Evolutionary conservation across 768 basidiomycete genomes (phyloP), one percentile per base, ranked within the genome.

Genomic region (Boletellus emodensis): DNA sequence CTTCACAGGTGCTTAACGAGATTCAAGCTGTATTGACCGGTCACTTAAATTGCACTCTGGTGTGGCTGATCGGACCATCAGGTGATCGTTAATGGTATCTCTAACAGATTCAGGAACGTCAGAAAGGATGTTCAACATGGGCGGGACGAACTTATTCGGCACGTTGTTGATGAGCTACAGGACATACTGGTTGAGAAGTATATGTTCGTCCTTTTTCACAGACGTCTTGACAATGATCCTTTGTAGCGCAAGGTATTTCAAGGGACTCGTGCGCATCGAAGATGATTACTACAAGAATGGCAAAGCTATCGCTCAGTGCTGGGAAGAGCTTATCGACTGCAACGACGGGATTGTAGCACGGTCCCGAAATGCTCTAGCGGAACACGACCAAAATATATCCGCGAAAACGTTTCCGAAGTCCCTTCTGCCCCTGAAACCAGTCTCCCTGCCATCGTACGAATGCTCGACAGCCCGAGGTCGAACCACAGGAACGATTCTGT

Each of bases 221-320:
- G 30, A 44, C 46, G 11, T 40, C 15, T 37, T 53, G 48, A 56
- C 36, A 49, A 40, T 9, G 17, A 38, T 45, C 9, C 26, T 36
- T 46, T 18, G 3, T 51, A 86, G 84, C 46, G 71, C 72, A 37
- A 63, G 55, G 17, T 74, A 79, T 56, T 83, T 79, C 63, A 80
- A 84, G 57, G 62, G 54, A 13, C 63, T 86, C 28, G 74, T 85
- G 28, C 73, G 75, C 46, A 71, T 84, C 15, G 80, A 84, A 57
- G 72, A 74, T 46, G 75, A 77, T 46, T 85, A 84, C 55, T 70
- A 76, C 34, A 63, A 52, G 22, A 69, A 72, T 46, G 71, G 76
- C 50, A 67, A 70, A 38, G 65, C 71, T 28, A 65, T 81, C 33
- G 61, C 71, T 42, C 56, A 61, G 41, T 67, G 66, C 17, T 67